A percentile compares a stretch with the other conserved stretches of the same genome.
Evolutionary conservation across 2,329 filamentous ascomycete species (phyloP).

Genomic region (Botrytis hyacinthi): DNA sequence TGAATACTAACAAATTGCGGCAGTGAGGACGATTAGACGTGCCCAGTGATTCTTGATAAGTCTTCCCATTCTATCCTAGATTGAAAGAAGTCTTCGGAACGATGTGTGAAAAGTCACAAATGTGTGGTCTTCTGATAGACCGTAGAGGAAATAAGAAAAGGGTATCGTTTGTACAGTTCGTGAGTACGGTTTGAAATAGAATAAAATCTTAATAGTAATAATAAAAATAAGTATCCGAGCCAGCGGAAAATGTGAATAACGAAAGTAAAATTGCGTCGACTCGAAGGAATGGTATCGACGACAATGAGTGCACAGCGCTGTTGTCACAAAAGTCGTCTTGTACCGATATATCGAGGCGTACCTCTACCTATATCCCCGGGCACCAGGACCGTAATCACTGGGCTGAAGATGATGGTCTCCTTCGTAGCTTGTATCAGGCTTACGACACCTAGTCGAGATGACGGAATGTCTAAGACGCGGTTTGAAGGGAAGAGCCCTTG

Average conservation of each 20-base stretch:
- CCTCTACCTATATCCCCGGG: conserved; percentile 42
- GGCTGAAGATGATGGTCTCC: conserved; percentile 36
- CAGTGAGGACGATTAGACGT: conserved; percentile 85
- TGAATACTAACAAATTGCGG: conserved; percentile 54
- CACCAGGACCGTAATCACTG: conserved; percentile 32
- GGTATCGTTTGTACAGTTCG: conserved; percentile 29
- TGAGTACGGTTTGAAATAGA: conserved; percentile 26
- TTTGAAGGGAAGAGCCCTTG: conserved; percentile 49
- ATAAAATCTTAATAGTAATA: conserved; percentile 25
- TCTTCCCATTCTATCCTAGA: conserved; percentile 68
- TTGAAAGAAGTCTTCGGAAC: not conserved
- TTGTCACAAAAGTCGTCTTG: conserved; percentile 20
- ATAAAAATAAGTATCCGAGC: conserved; percentile 50
- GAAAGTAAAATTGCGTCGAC: conserved; percentile 37
- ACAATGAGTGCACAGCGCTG: conserved; percentile 49
- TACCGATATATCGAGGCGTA: conserved; percentile 20
- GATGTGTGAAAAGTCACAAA: not conserved
- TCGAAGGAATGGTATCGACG: conserved; percentile 53
- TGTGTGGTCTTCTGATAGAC: conserved; percentile 24
- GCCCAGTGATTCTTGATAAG: conserved; percentile 99
- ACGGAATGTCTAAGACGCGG: conserved; percentile 41
- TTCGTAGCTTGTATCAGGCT: conserved; percentile 41
- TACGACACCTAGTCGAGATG: conserved; percentile 36
- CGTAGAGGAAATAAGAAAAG: conserved; percentile 29
- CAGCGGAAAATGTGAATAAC: conserved; percentile 43